Evolutionary conservation across 2,329 filamentous ascomycete genomes (phyloP), one percentile per base, ranked within the genome.

Genomic region (Fusarium pseudocircinatum): DNA sequence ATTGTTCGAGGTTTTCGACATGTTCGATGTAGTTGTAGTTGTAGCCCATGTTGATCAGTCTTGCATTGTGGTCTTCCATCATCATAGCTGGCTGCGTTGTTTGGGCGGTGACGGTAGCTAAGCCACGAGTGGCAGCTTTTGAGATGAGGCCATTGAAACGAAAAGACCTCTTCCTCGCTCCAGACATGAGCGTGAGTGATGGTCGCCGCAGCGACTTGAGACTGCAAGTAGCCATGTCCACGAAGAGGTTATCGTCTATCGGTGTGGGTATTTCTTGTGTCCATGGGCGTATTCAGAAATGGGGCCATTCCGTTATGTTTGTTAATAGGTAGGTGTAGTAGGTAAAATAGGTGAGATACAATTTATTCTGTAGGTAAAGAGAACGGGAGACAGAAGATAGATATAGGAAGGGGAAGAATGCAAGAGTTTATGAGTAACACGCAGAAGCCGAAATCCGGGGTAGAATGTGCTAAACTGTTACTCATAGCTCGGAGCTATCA

Each of bases 171-270:
- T 58, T 73, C 4, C 43, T 73, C 11, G 71, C 67, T 44, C 63
- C 70, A 36, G 71, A 72, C 30, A 72, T 59, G 18, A 73, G 30
- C 24, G 49, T 68, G 20, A 69, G 64, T 7, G 71, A 73, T 28
- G 71, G 71, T 43, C 71, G 71, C 71, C 71, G 71, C 22, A 73
- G 71, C 71, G 71, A 74, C 52, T 73, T 74, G n/a, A 73, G 62
- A 59, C 50, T 53, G 40, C 71, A 73, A 28, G 71, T 72, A 58
- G 71, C 71, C 71, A 73, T 73, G 46, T 60, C 58, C 43, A 61
- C 36, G 46, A 58, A 37, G 30, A 36, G 42, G 63, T 68, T 73
- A 57, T 63, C 46, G 62, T 67, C 52, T 60, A n/a, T 61, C 40
- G 67, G 61, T 61, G 22, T 47, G 24, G 32, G 42, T 70, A 46